A percentile compares a stretch with the other conserved stretches of the same genome.
Evolutionary conservation across 305 asterid species (phyloP).

Genomic region (Fraxinus dipetala): DNA sequence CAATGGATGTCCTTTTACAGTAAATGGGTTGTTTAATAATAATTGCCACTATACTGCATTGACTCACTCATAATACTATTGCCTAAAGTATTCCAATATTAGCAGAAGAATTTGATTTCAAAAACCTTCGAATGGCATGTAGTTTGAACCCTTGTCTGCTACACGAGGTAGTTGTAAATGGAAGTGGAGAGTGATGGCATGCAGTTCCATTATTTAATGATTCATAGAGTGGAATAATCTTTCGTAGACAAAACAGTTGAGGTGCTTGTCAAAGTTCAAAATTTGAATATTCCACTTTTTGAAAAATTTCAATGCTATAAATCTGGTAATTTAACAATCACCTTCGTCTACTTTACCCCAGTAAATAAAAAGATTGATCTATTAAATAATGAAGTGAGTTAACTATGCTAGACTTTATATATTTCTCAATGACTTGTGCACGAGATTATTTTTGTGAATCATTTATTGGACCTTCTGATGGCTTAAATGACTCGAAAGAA

Average conservation of each 20-base stretch:
- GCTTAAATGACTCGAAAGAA: conserved; percentile 1
- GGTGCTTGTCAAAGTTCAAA: background rate
- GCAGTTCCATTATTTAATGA: background rate
- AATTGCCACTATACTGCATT: background rate
- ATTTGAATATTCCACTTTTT: background rate
- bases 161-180: background rate
- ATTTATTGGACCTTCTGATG: background rate
- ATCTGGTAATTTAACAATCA: background rate
- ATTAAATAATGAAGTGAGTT: background rate
- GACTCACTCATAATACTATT: background rate
- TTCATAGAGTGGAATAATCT: background rate
- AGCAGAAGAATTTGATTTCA: background rate
- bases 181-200: background rate
- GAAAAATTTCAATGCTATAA: background rate
- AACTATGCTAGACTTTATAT: background rate
- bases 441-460: background rate
- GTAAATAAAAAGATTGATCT: background rate
- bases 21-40: background rate
- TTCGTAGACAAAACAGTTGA: background rate
- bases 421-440: background rate
- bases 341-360: background rate
- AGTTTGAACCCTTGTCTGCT: background rate
- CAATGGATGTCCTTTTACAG: background rate
- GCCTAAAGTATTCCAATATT: background rate
- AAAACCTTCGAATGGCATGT: background rate